Percentiles rank a stretch among this genome's conserved stretches.
Conservation (phyloP, 176 grass and related monocot species). For the Ensete glaucum region DNA sequence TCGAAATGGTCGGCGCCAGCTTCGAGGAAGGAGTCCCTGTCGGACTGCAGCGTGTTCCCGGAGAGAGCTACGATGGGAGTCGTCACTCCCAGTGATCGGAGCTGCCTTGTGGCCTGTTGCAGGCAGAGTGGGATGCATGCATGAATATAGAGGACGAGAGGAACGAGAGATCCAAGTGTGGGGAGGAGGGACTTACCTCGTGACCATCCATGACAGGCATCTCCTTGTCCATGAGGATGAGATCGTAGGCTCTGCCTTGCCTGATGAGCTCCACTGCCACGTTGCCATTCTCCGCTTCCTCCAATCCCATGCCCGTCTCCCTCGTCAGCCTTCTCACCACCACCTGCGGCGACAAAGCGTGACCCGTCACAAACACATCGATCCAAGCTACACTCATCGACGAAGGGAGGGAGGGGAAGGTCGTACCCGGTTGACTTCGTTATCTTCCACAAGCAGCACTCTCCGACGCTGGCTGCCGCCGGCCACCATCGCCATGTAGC, state of each 20-base stretch:
- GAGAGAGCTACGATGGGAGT: conserved; percentile 62
- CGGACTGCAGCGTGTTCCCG: conserved; percentile 31
- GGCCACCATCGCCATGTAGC: neutral
- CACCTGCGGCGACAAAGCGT: conserved; percentile 17
- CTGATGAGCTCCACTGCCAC: conserved; percentile 11
- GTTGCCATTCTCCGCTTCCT: conserved; percentile 24
- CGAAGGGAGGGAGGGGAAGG: too few relatives aligned
- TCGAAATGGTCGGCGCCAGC: conserved; percentile 58
- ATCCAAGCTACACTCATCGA: neutral
- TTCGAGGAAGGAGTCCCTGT: conserved; percentile 45
- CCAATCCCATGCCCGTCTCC: conserved; percentile 17
- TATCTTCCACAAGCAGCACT: conserved; percentile 52
- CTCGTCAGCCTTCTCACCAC: conserved; percentile 31
- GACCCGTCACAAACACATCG: neutral
- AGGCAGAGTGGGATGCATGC: neutral
- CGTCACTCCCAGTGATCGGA: conserved; percentile 39
- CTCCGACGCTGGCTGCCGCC: neutral
- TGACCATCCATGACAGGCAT: conserved; percentile 60
- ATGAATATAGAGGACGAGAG: neutral
- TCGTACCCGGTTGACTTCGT: conserved; percentile 28
- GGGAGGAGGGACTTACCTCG: conserved; percentile 29
- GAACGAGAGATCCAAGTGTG: neutral
- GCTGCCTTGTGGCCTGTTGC: conserved; percentile 42
- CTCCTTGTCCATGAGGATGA: conserved; percentile 53
- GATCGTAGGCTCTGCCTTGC: conserved; percentile 21